phyloP scores from a whole-genome alignment of 108 stramenopile species.

The Aureococcus anophagefferens region DNA sequence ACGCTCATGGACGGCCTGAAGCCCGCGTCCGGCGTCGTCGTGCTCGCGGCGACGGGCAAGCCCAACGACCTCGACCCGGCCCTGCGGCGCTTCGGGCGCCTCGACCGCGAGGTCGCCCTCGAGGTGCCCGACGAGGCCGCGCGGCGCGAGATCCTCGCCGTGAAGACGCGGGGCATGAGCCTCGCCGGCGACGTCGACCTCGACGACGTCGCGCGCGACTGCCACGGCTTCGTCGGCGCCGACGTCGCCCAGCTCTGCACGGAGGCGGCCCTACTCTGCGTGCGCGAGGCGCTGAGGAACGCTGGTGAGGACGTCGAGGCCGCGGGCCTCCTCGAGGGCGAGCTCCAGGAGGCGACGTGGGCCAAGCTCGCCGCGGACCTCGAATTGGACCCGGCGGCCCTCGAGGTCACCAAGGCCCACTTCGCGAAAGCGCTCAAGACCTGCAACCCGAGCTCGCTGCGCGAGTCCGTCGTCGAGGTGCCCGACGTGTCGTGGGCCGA shows the following conservation, averaged over 20 bases:
- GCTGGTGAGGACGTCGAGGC: background rate
- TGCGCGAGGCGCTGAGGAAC: constrained; percentile 38
- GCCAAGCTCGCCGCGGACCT: background rate
- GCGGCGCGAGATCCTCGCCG: constrained; percentile 83
- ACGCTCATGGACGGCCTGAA: constrained; percentile 97
- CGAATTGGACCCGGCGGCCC: constrained; percentile 43
- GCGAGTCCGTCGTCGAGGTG: constrained; percentile 85
- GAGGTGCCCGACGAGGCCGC: constrained; percentile 98
- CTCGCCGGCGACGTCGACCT: constrained; percentile 68
- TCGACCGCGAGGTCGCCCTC: constrained; percentile 95
- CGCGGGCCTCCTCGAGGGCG: constrained; percentile 25
- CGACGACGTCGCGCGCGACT: constrained; percentile 78
- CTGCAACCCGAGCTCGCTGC: constrained; percentile 77
- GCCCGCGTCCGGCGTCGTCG: constrained; percentile 82
- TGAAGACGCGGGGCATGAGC: constrained; percentile 91
- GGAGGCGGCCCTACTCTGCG: constrained; percentile 89
- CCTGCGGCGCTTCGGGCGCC: constrained; percentile 86
- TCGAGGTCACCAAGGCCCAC: constrained; percentile 77
- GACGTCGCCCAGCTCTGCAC: constrained; percentile 90
- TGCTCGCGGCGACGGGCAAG: constrained; percentile 94
- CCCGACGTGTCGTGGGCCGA: constrained; percentile 96
- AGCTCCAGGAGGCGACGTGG: constrained; percentile 27
- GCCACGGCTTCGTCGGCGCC: constrained; percentile 95
- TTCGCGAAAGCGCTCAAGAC: constrained; percentile 76
- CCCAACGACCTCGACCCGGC: constrained; percentile 93